Conservation (phyloP, 2,329 filamentous ascomycete genomes). For the Penicillium paneum region DNA sequence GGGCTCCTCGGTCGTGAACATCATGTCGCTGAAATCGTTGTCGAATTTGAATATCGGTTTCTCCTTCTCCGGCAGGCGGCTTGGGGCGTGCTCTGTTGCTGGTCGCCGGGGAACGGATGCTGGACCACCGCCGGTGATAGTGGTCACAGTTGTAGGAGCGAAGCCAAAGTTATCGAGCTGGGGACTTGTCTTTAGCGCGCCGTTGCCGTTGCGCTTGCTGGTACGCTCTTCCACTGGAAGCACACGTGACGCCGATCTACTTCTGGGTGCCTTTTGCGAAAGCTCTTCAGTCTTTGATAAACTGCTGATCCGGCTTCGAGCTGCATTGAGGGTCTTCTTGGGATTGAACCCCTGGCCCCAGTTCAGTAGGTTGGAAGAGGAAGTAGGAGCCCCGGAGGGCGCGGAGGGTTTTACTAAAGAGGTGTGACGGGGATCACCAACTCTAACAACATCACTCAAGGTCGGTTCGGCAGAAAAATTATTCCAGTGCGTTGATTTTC, state of each 20-base stretch:
- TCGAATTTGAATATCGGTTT: conserved; percentile 27
- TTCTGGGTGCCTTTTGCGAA: conserved; percentile 53
- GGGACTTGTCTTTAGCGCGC: conserved; percentile 18
- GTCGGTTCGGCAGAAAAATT: conserved; percentile 65
- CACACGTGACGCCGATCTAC: conserved; percentile 55
- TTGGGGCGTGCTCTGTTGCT: conserved; percentile 28
- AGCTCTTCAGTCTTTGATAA: conserved; percentile 59
- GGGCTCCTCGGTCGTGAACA: conserved; percentile 51
- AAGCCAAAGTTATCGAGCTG: conserved; percentile 28
- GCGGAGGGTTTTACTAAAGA: conserved; percentile 28
- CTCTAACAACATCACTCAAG: conserved; percentile 53
- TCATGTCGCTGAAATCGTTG: conserved; percentile 33
- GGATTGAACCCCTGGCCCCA: conserved; percentile 38
- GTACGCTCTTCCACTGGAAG: conserved; percentile 19
- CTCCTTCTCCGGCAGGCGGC: conserved; percentile 12
- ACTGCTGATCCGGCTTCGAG: conserved; percentile 26
- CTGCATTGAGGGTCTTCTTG: conserved; percentile 35
- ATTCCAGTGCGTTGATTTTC: conserved; percentile 53
- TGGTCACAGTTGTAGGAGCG: conserved; percentile 33
- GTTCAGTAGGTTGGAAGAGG: conserved; percentile 26
- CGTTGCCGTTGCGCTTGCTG: conserved; percentile 31
- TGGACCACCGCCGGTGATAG: conserved; percentile 29
- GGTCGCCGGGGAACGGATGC: conserved; percentile 30
- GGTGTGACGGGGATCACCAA: conserved; percentile 51
- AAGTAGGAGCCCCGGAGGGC: too few species aligned